Evolutionary conservation across 2,329 filamentous ascomycete genomes (phyloP).

Genomic region (Xylariaceae sp.): DNA sequence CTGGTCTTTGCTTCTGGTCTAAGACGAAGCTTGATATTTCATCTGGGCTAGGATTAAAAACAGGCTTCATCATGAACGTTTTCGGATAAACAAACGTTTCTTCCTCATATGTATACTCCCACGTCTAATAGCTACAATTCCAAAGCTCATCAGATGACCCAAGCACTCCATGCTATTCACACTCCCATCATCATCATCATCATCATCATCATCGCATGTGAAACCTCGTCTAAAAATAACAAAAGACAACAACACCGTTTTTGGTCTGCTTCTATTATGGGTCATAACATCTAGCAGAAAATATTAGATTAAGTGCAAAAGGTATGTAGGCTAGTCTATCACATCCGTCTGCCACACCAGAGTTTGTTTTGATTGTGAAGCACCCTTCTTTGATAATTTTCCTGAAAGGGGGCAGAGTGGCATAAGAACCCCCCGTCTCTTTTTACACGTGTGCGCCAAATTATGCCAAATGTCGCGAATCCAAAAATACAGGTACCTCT

Average conservation of each 20-base stretch:
- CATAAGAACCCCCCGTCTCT: constrained; percentile 3
- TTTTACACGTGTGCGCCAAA: constrained; percentile 3
- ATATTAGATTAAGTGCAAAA: constrained; percentile 31
- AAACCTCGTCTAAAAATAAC: neutral
- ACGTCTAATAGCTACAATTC: neutral
- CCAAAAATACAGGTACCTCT: constrained; percentile 3
- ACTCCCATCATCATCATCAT: neutral
- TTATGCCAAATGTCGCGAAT: constrained; percentile 11
- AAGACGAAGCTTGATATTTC: neutral
- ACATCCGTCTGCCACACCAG: constrained; percentile 23
- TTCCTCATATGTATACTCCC: neutral
- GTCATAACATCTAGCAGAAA: constrained; percentile 19
- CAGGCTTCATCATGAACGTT: neutral
- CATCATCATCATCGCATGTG: neutral
- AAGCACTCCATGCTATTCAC: neutral
- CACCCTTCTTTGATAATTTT: constrained; percentile 6
- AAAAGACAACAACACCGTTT: neutral
- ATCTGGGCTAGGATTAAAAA: neutral
- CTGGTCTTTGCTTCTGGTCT: no score
- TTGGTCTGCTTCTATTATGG: neutral
- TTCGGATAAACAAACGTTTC: neutral
- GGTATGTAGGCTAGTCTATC: constrained; percentile 30
- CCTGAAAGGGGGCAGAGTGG: neutral
- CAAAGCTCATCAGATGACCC: neutral
- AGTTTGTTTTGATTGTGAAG: constrained; percentile 3